A percentile compares a stretch with the other conserved stretches of the same genome.
Conservation (phyloP, 2,329 filamentous ascomycete species). For the Arthrocladium fulminans region DNA sequence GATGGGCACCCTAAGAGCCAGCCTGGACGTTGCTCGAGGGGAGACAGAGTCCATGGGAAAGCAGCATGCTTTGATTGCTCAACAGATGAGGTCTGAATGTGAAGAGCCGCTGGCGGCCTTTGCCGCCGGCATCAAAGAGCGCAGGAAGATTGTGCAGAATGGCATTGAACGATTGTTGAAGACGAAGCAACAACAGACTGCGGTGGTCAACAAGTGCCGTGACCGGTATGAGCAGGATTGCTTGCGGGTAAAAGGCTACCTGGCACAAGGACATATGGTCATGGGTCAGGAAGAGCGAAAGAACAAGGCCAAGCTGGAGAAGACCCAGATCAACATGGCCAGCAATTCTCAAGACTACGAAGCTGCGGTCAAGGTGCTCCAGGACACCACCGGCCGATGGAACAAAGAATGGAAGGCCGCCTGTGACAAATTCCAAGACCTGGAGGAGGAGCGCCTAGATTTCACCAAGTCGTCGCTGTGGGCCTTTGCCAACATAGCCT, state of each 20-base stretch:
- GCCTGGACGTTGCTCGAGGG: slow-evolving; percentile 75
- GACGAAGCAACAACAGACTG: slow-evolving; percentile 83
- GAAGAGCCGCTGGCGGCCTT: slow-evolving; percentile 91
- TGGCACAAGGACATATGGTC: slow-evolving; percentile 98
- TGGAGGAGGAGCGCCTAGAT: slow-evolving; percentile 93
- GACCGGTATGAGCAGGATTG: slow-evolving; percentile 97
- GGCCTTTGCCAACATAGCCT: slow-evolving; percentile 96
- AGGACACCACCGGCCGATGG: slow-evolving; percentile 92
- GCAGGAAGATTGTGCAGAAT: slow-evolving; percentile 89
- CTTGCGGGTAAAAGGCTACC: slow-evolving; percentile 94
- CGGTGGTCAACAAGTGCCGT: slow-evolving; percentile 85
- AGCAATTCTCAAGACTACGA: slow-evolving; percentile 91
- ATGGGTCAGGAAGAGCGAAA: slow-evolving; percentile 99
- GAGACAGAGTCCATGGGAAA: slow-evolving; percentile 93
- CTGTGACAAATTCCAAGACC: slow-evolving; percentile 96
- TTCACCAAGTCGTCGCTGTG: slow-evolving; percentile 97
- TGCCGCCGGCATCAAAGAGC: slow-evolving; percentile 88
- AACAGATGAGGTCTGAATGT: slow-evolving; percentile 90
- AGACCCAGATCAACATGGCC: slow-evolving; percentile 92
- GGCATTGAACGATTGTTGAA: slow-evolving; percentile 93
- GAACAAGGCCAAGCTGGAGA: slow-evolving; percentile 97
- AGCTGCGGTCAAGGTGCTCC: slow-evolving; percentile 78
- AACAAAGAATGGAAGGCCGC: slow-evolving; percentile 98
- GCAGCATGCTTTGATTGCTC: slow-evolving; percentile 78
- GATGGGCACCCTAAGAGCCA: slow-evolving; percentile 69